Conservation (phyloP, 805 yeast genomes). For the Cyberlindnera amylophila region DNA sequence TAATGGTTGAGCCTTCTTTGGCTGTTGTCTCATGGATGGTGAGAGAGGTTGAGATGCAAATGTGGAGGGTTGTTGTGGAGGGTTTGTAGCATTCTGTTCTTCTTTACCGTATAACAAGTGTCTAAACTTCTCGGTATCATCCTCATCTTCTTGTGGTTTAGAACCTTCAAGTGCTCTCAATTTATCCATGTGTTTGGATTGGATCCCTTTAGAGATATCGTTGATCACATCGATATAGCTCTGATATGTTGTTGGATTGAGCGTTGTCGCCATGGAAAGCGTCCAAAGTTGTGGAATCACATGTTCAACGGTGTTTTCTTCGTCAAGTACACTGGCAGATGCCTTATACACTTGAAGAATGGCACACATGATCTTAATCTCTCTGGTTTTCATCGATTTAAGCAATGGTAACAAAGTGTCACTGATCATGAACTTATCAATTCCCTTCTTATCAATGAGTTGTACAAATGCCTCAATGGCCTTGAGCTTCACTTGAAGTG, state of each 20-base stretch:
- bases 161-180: conserved; percentile 26
- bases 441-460: conserved; percentile 53
- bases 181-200: conserved; percentile 36
- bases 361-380: conserved; percentile 55
- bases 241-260: conserved; percentile 40
- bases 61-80: conserved; percentile 9
- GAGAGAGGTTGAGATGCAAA: conserved; percentile 19
- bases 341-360: conserved; percentile 41
- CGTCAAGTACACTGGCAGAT: conserved; percentile 37
- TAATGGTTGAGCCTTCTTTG: conserved; percentile 20
- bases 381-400: conserved; percentile 71
- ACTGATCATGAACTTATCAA: conserved; percentile 66
- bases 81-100: conserved; percentile 7
- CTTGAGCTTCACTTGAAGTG: conserved; percentile 70
- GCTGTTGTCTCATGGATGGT: conserved; percentile 9
- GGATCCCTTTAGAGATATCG: conserved; percentile 40
- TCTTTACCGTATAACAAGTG: conserved; percentile 19
- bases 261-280: conserved; percentile 42
- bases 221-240: conserved; percentile 37
- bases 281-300: conserved; percentile 52
- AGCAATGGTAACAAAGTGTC: conserved; percentile 83
- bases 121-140: conserved; percentile 24
- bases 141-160: conserved; percentile 23
- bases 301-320: conserved; percentile 48
- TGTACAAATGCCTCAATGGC: conserved; percentile 58